phyloP scores from a whole-genome alignment of 345 rosid genomes.

The Eucalyptus polyanthemos region DNA sequence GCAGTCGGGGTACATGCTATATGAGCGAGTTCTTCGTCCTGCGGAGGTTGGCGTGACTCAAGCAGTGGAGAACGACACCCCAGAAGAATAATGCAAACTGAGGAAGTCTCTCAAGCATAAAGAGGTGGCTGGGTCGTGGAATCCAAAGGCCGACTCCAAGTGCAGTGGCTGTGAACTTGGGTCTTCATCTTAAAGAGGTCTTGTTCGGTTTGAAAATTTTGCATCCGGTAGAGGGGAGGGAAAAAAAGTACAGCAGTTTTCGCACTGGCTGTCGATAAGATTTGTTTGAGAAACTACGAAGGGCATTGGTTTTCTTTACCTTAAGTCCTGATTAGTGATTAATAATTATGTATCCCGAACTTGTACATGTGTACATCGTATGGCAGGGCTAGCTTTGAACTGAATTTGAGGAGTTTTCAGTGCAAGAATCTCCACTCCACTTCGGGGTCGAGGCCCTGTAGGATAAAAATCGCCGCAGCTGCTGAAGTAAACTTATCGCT shows the following conservation, averaged over 20 bases:
- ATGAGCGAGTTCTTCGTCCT: conserved; percentile 76
- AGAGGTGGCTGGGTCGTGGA: neutral
- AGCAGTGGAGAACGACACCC: conserved; percentile 10
- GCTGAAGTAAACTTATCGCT: neutral
- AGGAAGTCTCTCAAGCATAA: neutral
- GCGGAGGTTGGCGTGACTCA: conserved; percentile 91
- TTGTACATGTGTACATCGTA: neutral
- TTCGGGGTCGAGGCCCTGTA: neutral
- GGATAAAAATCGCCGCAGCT: neutral
- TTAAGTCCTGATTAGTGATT: neutral
- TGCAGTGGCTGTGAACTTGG: neutral
- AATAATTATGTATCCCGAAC: neutral
- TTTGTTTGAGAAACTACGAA: neutral
- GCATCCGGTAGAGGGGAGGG: neutral
- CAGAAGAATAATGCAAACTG: neutral
- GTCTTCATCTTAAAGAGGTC: neutral
- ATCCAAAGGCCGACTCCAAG: neutral
- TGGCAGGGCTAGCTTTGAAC: neutral
- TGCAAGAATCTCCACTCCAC: neutral
- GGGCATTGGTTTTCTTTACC: neutral
- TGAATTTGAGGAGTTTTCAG: neutral
- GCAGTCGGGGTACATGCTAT: conserved; percentile 72
- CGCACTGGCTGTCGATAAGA: neutral
- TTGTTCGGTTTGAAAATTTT: neutral
- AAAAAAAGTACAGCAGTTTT: neutral